phyloP scores from a whole-genome alignment of 176 grass and related monocot genomes.

The Juncus inflexus region DNA sequence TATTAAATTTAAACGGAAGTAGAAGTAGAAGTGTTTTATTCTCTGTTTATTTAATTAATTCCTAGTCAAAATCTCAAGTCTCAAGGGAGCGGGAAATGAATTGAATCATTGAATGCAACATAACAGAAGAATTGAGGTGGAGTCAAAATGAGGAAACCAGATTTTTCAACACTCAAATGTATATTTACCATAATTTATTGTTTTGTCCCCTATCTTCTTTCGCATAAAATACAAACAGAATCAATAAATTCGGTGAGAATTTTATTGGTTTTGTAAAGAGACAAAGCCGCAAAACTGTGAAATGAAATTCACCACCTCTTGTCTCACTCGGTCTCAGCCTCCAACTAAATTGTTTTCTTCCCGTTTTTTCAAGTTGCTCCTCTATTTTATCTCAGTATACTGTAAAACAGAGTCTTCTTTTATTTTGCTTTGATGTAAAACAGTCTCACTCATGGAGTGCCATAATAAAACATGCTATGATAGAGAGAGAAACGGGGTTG shows the following conservation, averaged over 20 bases:
- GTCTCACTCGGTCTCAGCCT: not conserved
- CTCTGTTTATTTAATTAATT: not conserved
- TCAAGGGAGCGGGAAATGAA: slow-evolving; percentile 9
- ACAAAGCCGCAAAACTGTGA: slow-evolving; percentile 1
- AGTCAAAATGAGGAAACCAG: slow-evolving; percentile 21
- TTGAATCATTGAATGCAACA: not conserved
- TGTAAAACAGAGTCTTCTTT: too few relatives aligned
- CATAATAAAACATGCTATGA: too few relatives aligned
- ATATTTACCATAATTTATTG: not conserved
- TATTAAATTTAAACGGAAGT: not conserved
- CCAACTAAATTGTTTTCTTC: too few relatives aligned
- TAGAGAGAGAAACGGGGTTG: too few relatives aligned
- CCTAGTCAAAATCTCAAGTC: not conserved
- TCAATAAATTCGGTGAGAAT: too few relatives aligned
- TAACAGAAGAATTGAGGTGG: not conserved
- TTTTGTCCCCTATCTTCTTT: too few relatives aligned
- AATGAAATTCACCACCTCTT: slow-evolving; percentile 1
- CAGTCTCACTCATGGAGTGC: too few relatives aligned
- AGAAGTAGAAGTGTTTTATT: slow-evolving; percentile 4
- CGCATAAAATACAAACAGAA: too few relatives aligned
- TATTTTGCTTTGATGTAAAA: too few relatives aligned
- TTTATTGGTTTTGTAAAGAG: not conserved
- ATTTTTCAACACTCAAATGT: slow-evolving; percentile 10
- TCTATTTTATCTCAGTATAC: too few relatives aligned
- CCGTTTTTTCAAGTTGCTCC: too few relatives aligned